These are phyloP conservation scores for Suillus occidentalis DNA, from an alignment of 768 basidiomycete species.

Conservation along the genomic window DNA sequence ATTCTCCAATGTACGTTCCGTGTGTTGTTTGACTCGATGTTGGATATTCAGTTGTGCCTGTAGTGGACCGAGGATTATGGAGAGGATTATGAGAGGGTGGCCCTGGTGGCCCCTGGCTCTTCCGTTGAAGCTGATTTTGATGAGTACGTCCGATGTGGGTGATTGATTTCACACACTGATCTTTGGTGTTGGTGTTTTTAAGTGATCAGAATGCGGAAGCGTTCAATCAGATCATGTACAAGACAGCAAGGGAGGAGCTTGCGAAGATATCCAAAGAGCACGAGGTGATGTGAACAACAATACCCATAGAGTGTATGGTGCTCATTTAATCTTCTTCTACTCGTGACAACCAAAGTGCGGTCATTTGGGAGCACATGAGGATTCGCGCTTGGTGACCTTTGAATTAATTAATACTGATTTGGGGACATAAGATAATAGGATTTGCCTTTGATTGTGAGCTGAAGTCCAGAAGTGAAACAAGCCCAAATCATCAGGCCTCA, in stretches of 20 bases:
- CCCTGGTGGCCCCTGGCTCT: background rate
- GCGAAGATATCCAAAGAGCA: background rate
- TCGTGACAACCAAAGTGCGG: background rate
- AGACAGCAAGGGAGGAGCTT: background rate
- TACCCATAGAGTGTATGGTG: too few relatives aligned
- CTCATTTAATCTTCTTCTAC: background rate
- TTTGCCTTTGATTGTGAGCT: background rate
- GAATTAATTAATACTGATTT: background rate
- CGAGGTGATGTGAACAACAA: background rate
- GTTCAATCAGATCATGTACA: conserved; percentile 4
- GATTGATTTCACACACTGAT: background rate
- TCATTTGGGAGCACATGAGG: background rate
- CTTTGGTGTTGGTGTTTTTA: background rate
- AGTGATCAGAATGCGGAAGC: conserved; percentile 1
- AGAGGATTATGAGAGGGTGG: background rate
- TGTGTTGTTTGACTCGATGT: background rate
- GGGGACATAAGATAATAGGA: background rate
- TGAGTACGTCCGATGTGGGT: background rate
- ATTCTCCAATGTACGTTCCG: background rate
- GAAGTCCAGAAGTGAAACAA: background rate
- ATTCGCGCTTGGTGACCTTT: background rate
- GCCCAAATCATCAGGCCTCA: background rate
- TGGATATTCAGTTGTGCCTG: background rate
- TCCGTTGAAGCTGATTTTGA: background rate
- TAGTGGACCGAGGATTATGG: conserved; percentile 2